Percentiles rank a stretch among this genome's conserved stretches.
Conservation (phyloP, 2,329 filamentous ascomycete genomes). For the Fusarium bactridioides region DNA sequence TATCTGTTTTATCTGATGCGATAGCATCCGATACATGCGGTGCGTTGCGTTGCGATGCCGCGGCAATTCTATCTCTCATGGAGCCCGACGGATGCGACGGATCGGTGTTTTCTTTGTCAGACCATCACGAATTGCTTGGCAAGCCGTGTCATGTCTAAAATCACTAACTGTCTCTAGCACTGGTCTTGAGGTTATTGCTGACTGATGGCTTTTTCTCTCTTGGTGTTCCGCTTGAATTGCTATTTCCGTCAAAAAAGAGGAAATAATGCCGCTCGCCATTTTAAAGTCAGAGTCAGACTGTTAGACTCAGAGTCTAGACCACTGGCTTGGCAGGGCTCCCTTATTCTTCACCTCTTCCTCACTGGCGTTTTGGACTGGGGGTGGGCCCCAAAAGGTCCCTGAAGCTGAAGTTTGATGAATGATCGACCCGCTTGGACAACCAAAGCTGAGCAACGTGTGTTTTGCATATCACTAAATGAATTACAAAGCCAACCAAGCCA, state of each 20-base stretch:
- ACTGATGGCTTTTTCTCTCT: not conserved
- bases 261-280: conserved; percentile 1
- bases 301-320: conserved; percentile 25
- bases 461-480: conserved; percentile 3
- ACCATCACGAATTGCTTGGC: conserved; percentile 14
- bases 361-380: conserved; percentile 12
- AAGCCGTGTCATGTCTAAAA: not conserved
- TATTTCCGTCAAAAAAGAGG: conserved; percentile 4
- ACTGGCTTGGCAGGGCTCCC: conserved; percentile 27
- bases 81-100: conserved; percentile 20
- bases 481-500: not conserved
- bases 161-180: conserved; percentile 5
- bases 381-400: not conserved
- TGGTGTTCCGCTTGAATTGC: not conserved
- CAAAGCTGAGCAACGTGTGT: not conserved
- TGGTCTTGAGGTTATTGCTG: conserved; percentile 10
- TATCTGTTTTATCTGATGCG: not conserved
- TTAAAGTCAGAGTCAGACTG: not conserved
- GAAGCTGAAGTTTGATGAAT: conserved; percentile 1
- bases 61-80: conserved; percentile 17
- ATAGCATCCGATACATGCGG: not conserved
- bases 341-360: not conserved
- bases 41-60: not conserved
- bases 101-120: conserved; percentile 26
- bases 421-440: conserved; percentile 20